Base-by-base conservation (phyloP, 768 basidiomycete species). In the Tricholoma terreum region DNA sequence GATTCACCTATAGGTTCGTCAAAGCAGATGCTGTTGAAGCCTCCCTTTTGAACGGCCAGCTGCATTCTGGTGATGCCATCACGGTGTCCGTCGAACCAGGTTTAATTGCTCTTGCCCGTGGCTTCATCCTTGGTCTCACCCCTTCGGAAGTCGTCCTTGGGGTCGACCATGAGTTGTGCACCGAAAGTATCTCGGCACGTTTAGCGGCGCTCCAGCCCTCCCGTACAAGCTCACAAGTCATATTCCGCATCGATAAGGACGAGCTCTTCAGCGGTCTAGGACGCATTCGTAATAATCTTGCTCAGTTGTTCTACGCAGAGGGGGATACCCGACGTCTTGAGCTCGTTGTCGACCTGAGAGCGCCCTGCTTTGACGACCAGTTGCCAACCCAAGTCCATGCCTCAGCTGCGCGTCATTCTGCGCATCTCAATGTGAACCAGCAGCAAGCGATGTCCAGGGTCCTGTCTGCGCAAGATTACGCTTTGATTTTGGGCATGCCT, bases 401-500 rank as follows among this genome's bases (percentile, higher is more conserved):
- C 40, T 42, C 65, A 48, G 52, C 74, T 60, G 56, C 71, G 42
- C 63, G 58, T 51, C 67, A 70, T 21, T 73, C 77, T 4, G 58
- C 68, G 7, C 62, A 73, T 40, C 75, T 98, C 15, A 98, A 98
- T 64, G 61, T 70, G 0, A 85, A 85, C 55, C 97, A 99, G 73
- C 74, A 64, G 63, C 69, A 69, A 6, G 96, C 95, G 1, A 80
- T 96, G 69, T 70, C 73, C 19, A 89, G 85, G 63, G 91, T 89
- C 2, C 68, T 98, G 22, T 74, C 79, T 6, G 93, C 97, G 1
- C 76, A 83, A 56, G 94, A 99, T 69, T 99, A 98, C 67, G 89
- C 95, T 1, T 74, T 98, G 56, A 83, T 99, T 24, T 78, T 98
- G 6, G 97, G 97, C 14, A 98, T 98, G 97, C 97, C 97, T 7